Base-by-base conservation (phyloP, 1,284 basidiomycete species). In the Irpex sp. region DNA sequence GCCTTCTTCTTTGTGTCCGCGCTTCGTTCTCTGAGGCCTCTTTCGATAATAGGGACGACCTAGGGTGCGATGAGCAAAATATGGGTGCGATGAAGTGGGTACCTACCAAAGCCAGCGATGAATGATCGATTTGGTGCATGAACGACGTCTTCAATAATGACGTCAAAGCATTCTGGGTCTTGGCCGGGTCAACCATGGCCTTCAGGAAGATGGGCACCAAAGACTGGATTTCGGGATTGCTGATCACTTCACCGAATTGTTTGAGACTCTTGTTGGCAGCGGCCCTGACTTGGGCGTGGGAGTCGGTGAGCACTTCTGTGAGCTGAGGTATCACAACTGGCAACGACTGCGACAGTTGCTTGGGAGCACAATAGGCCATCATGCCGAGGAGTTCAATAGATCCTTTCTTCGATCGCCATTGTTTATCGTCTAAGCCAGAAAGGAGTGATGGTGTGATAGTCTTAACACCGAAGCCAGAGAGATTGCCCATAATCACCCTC, bases 361-460 rank as follows among this genome's bases (percentile, higher is more conserved):
- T 88, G 2, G 97, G 97, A 5, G 97, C 96, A 77, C 97, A 97
- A 77, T 97, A 99, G 0, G 97, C 97, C 96, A 99, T 99, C 81
- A 96, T 93, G 44, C 97, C 97, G 62, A 99, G 82, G n/a, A 99
- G 79, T 75, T 99, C 97, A 68, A 99, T 98, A 2, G 96, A 97
- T 1, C 85, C 97, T 79, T 98, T 98, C 82, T 99, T 99, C 1
- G 96, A 56, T 34, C 97, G 85, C 97, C 97, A 99, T 75, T 99
- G 97, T 75, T 98, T 98, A 76, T 99, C 97, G 69, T 98, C 96
- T 57, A 99, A 81, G 40, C 96, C 97, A 40, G 89, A 90, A 4
- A 99, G 83, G 6, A 99, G 77, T 1, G 92, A 91, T 0, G 97
- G 97, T 5, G 99, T 80, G 66, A 99, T 96, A 60, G 96, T 85